Conservation (phyloP, 208 protist genomes). For the Naegleria lovaniensis region DNA sequence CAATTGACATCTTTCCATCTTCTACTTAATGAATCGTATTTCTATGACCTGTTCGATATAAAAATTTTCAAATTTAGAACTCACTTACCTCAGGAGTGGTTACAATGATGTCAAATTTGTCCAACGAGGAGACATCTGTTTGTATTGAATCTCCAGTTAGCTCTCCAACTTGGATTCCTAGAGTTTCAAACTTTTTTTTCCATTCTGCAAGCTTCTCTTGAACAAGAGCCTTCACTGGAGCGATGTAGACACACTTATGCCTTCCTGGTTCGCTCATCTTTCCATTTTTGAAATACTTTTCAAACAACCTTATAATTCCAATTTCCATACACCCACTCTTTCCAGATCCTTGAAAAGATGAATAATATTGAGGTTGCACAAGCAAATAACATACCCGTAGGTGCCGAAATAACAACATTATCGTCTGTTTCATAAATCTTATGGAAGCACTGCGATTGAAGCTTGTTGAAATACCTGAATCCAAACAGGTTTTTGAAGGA, state of each 20-base stretch:
- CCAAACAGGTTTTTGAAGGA: neutral
- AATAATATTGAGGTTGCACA: too few relatives aligned
- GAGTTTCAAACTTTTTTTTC: constrained; percentile 68
- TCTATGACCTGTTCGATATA: too few relatives aligned
- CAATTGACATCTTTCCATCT: constrained; percentile 93
- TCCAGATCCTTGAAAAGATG: constrained; percentile 63
- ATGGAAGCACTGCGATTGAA: constrained; percentile 64
- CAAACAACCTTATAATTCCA: constrained; percentile 87
- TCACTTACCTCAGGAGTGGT: constrained; percentile 88
- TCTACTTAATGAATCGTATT: constrained; percentile 98
- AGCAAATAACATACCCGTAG: constrained; percentile 65
- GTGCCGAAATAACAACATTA: constrained; percentile 96
- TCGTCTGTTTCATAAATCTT: constrained; percentile 94
- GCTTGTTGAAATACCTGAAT: neutral
- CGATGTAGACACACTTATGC: constrained; percentile 97
- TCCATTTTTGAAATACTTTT: constrained; percentile 57
- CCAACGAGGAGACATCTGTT: constrained; percentile 58
- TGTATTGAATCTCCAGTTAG: constrained; percentile 94
- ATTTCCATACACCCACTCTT: constrained; percentile 98
- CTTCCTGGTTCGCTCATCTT: constrained; percentile 12
- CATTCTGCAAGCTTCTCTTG: constrained; percentile 97
- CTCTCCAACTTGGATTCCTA: constrained; percentile 92
- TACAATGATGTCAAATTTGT: constrained; percentile 80
- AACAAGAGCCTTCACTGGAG: constrained; percentile 97
- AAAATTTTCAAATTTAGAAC: too few relatives aligned